Percentiles rank a stretch among this genome's conserved stretches.
Evolutionary conservation across 2,329 filamentous ascomycete genomes (phyloP).

Genomic region (Neofusicoccum kwambonambiense): DNA sequence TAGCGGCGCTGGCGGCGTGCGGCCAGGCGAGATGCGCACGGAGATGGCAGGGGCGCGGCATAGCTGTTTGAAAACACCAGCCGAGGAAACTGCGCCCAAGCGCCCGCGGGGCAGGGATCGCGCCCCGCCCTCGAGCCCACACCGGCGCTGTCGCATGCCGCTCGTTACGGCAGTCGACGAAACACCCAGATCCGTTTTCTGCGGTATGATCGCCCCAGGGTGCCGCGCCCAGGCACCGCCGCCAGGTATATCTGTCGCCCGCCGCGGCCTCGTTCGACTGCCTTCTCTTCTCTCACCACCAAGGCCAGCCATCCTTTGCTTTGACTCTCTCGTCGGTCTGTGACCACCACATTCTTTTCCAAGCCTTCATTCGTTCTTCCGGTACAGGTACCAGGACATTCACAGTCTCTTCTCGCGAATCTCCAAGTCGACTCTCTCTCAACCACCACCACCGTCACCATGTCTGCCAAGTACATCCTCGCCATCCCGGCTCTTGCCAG

Average conservation of each 20-base stretch:
- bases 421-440: constrained; percentile 11
- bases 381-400: constrained; percentile 21
- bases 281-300: constrained; percentile 3
- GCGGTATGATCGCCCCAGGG: background rate
- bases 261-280: background rate
- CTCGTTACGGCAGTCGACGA: constrained; percentile 5
- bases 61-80: constrained; percentile 17
- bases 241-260: constrained; percentile 7
- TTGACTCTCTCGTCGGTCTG: constrained; percentile 16
- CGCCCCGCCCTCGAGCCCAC: too few species aligned
- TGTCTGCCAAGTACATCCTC: constrained; percentile 40
- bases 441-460: constrained; percentile 29
- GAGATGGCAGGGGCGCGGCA: constrained; percentile 15
- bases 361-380: constrained; percentile 32
- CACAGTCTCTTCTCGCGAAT: constrained; percentile 25
- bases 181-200: background rate
- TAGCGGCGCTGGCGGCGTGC: background rate
- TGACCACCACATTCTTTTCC: constrained; percentile 33
- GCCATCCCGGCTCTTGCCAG: constrained; percentile 45
- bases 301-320: constrained; percentile 17
- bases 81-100: constrained; percentile 4
- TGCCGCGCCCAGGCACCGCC: background rate
- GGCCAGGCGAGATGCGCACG: constrained; percentile 8
- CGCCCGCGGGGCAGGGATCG: too few species aligned
- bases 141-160: background rate